Conservation (phyloP, 2,329 filamentous ascomycete genomes). For the Phaeoacremonium minimum region DNA sequence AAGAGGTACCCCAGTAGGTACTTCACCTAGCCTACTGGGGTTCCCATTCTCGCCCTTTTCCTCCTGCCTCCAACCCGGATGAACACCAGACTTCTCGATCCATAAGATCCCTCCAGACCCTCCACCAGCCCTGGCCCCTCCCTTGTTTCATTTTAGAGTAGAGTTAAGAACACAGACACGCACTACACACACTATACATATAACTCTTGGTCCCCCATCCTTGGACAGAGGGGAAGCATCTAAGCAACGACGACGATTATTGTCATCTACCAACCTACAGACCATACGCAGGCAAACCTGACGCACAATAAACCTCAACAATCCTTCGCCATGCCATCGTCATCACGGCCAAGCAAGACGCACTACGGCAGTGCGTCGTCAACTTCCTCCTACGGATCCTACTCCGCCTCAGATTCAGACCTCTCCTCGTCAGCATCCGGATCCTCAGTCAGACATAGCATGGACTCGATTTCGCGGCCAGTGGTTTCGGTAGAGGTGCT, state of each 20-base stretch:
- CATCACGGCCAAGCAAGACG: slow-evolving; percentile 26
- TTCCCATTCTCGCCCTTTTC: too few relatives aligned
- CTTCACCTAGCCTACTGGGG: too few relatives aligned
- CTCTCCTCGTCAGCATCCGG: slow-evolving; percentile 28
- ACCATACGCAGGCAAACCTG: too few relatives aligned
- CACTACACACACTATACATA: background rate
- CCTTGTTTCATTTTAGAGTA: background rate
- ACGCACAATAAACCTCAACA: too few relatives aligned
- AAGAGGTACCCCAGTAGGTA: too few relatives aligned
- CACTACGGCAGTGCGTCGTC: slow-evolving; percentile 34
- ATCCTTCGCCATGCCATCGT: slow-evolving; percentile 22
- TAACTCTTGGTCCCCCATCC: background rate
- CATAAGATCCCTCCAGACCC: slow-evolving; percentile 9
- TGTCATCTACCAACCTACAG: slow-evolving; percentile 3
- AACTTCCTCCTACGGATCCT: slow-evolving; percentile 19
- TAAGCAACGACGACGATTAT: background rate
- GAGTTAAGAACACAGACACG: background rate
- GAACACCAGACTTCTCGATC: slow-evolving; percentile 8
- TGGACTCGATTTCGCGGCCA: slow-evolving; percentile 41
- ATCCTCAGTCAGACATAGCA: slow-evolving; percentile 33
- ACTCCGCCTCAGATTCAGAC: slow-evolving; percentile 35
- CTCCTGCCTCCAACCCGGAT: too few relatives aligned
- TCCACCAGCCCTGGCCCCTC: slow-evolving; percentile 3
- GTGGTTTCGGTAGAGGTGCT: slow-evolving; percentile 54
- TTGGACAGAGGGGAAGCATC: background rate